phyloP scores from a whole-genome alignment of 805 yeast species.

The Barnettozyma wickerhamii region DNA sequence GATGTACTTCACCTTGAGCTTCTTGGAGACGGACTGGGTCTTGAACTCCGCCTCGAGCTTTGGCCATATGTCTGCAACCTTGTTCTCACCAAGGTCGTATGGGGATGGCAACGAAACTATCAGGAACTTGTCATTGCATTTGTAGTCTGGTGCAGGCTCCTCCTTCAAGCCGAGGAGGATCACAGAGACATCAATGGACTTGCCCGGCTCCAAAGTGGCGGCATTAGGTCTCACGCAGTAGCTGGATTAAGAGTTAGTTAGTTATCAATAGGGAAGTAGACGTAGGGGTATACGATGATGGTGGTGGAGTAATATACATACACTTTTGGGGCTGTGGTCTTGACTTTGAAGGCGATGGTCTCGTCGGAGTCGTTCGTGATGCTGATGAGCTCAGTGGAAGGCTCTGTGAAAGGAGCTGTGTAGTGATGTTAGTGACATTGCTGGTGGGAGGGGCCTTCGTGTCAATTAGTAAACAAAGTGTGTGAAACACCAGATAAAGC shows the following conservation, averaged over 20 bases:
- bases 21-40: constrained; percentile 53
- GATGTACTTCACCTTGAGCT: constrained; percentile 58
- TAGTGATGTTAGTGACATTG: constrained; percentile 5
- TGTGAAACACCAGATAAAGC: neutral
- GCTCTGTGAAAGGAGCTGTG: constrained; percentile 72
- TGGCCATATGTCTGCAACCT: constrained; percentile 74
- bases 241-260: constrained; percentile 14
- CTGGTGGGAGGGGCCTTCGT: no score
- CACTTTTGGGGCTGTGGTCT: constrained; percentile 95
- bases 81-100: constrained; percentile 45
- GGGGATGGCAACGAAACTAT: constrained; percentile 82
- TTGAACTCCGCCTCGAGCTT: constrained; percentile 57
- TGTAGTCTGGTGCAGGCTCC: constrained; percentile 68
- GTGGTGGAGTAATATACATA: no score
- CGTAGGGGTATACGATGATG: neutral
- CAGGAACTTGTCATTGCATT: constrained; percentile 89
- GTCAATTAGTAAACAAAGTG: neutral
- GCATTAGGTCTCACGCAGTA: constrained; percentile 97
- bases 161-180: constrained; percentile 79
- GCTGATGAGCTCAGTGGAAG: constrained; percentile 55
- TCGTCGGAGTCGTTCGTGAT: constrained; percentile 54
- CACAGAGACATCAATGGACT: constrained; percentile 66
- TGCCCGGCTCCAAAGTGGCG: constrained; percentile 71
- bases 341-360: constrained; percentile 86
- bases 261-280: constrained; percentile 1